Conservation (phyloP, 495 filamentous ascomycete genomes). For the Schizothecium vesticola region DNA sequence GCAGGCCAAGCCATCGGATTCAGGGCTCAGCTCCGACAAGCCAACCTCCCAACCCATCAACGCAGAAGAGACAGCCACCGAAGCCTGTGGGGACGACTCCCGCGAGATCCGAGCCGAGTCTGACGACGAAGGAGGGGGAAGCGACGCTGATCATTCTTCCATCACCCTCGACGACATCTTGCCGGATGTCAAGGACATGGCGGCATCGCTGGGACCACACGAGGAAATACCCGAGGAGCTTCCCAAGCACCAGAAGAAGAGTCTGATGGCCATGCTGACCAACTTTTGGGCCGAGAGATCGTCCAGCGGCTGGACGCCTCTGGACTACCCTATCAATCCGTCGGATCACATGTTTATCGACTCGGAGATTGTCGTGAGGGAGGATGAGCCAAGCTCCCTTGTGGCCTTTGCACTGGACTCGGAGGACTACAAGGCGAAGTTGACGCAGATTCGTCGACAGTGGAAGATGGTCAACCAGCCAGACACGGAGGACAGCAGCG, state of each 20-base stretch:
- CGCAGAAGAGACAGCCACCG: constrained; percentile 38
- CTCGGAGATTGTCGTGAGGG: constrained; percentile 94
- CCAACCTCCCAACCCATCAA: constrained; percentile 22
- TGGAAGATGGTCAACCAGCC: constrained; percentile 33
- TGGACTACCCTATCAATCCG: constrained; percentile 86
- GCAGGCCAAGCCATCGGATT: constrained; percentile 25
- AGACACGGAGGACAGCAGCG: constrained; percentile 28
- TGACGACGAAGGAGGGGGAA: constrained; percentile 65
- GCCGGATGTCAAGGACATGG: constrained; percentile 46
- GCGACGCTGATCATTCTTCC: constrained; percentile 59
- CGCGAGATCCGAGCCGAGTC: constrained; percentile 53
- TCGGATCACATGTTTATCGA: constrained; percentile 95
- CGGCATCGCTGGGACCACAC: constrained; percentile 60
- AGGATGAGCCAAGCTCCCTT: constrained; percentile 94
- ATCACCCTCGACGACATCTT: constrained; percentile 55
- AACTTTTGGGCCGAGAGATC: constrained; percentile 99
- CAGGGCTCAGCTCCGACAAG: constrained; percentile 17
- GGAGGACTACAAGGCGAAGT: constrained; percentile 74
- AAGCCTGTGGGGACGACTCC: constrained; percentile 47
- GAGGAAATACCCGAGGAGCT: constrained; percentile 66
- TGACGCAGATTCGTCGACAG: constrained; percentile 62
- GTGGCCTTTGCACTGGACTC: constrained; percentile 89
- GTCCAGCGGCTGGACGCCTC: constrained; percentile 87
- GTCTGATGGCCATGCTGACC: constrained; percentile 87
- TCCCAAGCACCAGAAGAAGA: constrained; percentile 84